phyloP scores from a whole-genome alignment of 805 yeast species.

The Wickerhamia fluorescens region DNA sequence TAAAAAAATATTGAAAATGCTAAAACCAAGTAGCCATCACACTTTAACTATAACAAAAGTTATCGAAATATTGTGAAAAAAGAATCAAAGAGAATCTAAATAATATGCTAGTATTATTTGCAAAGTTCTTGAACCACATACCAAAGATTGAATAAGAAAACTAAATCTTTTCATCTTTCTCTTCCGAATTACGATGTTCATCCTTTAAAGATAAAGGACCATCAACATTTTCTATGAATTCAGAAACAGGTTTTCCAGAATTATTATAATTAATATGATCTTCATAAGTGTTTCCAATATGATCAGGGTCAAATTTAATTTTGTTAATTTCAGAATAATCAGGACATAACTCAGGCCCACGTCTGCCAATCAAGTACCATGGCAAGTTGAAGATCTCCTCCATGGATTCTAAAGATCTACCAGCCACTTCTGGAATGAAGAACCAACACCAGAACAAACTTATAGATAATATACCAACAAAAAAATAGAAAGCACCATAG shows the following conservation, averaged over 20 bases:
- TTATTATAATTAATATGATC: slow-evolving; percentile 6
- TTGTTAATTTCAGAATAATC: slow-evolving; percentile 19
- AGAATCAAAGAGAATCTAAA: no score
- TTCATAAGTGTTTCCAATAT: slow-evolving; percentile 5
- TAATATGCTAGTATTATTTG: no score
- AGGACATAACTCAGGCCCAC: slow-evolving; percentile 18
- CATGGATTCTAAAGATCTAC: slow-evolving; percentile 20
- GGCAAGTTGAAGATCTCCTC: slow-evolving; percentile 21
- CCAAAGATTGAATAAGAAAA: no score
- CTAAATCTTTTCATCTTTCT: no score
- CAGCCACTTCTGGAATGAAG: slow-evolving; percentile 19
- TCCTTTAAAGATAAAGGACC: no score
- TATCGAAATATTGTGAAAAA: no score
- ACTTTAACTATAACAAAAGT: no score
- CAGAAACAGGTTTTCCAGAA: slow-evolving; percentile 5
- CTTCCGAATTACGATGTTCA: no score
- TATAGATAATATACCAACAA: slow-evolving; percentile 12
- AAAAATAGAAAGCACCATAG: slow-evolving; percentile 18
- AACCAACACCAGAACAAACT: slow-evolving; percentile 19
- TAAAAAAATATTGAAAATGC: no score
- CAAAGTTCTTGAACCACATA: no score
- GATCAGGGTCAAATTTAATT: slow-evolving; percentile 7
- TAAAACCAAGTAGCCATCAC: no score
- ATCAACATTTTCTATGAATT: slow-evolving; percentile 6
- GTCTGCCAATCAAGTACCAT: slow-evolving; percentile 20